Conservation (phyloP, 2,329 filamentous ascomycete genomes). For the Teratosphaeria viscida region DNA sequence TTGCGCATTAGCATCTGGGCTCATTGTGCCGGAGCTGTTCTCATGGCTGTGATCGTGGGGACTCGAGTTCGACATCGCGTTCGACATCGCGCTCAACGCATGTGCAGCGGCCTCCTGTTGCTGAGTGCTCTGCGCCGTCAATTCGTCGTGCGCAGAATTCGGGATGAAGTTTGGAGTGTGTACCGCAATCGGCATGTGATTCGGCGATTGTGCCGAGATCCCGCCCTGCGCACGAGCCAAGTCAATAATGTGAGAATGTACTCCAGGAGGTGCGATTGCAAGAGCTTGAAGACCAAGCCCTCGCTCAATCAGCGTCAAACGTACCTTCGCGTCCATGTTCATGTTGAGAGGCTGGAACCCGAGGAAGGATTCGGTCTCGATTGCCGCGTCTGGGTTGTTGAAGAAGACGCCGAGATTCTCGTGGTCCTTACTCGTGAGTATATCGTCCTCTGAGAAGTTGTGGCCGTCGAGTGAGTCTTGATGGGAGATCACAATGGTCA, state of each 20-base stretch:
- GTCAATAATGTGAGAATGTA: background rate
- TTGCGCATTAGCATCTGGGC: background rate
- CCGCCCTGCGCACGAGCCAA: background rate
- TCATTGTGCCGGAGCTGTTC: background rate
- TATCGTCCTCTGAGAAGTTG: background rate
- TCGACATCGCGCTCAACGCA: background rate
- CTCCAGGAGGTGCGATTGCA: background rate
- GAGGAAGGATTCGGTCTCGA: background rate
- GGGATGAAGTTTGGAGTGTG: constrained; percentile 1
- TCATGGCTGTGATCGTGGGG: background rate
- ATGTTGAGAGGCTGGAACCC: background rate
- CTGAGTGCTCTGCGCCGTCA: background rate
- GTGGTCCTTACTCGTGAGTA: background rate
- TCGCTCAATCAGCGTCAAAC: background rate
- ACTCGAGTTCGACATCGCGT: background rate
- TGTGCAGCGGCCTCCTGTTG: background rate
- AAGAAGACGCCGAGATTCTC: background rate
- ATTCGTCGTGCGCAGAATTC: background rate
- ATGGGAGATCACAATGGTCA: background rate
- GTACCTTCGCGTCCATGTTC: background rate
- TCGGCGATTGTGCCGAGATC: background rate
- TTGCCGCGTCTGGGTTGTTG: background rate
- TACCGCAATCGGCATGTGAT: background rate
- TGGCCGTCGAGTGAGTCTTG: background rate
- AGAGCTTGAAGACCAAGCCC: background rate